Evolutionary conservation across 495 filamentous ascomycete genomes (phyloP).

Genomic region (Lepraria neglecta): DNA sequence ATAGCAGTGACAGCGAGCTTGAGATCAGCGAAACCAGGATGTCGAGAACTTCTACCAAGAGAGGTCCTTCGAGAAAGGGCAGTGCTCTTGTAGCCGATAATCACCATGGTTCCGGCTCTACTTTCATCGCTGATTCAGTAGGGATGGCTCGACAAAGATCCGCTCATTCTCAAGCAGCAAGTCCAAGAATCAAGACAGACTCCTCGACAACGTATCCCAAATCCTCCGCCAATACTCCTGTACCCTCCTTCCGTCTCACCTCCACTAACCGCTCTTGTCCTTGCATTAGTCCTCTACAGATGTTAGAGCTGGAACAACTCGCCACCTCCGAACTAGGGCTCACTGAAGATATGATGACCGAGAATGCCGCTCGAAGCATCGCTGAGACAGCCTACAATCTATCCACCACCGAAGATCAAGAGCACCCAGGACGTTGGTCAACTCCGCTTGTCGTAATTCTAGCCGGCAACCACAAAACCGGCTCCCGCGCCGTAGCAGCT

Average conservation of each 20-base stretch:
- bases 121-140: constrained; percentile 12
- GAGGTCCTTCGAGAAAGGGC: constrained; percentile 57
- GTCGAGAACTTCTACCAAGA: constrained; percentile 39
- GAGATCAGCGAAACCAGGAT: constrained; percentile 54
- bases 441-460: constrained; percentile 67
- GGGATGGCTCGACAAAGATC: constrained; percentile 8
- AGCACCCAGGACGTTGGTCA: constrained; percentile 29
- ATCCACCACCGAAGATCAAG: constrained; percentile 32
- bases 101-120: constrained; percentile 10
- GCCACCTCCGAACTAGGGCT: constrained; percentile 77
- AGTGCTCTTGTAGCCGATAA: constrained; percentile 38
- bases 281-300: constrained; percentile 73
- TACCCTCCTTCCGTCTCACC: constrained; percentile 42
- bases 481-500: constrained; percentile 75
- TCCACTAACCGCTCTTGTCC: constrained; percentile 68
- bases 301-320: constrained; percentile 84
- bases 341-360: constrained; percentile 81
- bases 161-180: constrained; percentile 34
- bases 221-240: constrained; percentile 30
- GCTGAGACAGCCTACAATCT: constrained; percentile 70
- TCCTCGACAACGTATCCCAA: constrained; percentile 30
- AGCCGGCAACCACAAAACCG: constrained; percentile 81
- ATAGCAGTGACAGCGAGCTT: constrained; percentile 63
- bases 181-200: constrained; percentile 36
- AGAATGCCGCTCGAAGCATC: constrained; percentile 83